Evolutionary conservation across 306 rosid genomes (phyloP).

Genomic region (Cucumis hystrix): DNA sequence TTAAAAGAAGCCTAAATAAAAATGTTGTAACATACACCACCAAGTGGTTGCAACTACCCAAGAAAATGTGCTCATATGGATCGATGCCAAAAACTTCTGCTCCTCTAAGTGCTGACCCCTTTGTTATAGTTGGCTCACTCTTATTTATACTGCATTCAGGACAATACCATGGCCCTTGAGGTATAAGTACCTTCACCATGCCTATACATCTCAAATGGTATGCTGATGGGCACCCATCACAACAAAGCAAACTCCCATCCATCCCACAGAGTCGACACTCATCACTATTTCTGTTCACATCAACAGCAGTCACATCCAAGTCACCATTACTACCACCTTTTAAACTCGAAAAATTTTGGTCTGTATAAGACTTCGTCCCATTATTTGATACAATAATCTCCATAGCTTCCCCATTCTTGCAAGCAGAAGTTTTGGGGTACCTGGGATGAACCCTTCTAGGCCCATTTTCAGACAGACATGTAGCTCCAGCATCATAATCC

Average conservation of each 20-base stretch:
- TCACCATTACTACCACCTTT: slow-evolving; percentile 26
- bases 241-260: slow-evolving; percentile 94
- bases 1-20: slow-evolving; percentile 11
- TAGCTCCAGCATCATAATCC: slow-evolving; percentile 55
- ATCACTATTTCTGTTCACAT: slow-evolving; percentile 64
- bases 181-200: slow-evolving; percentile 64
- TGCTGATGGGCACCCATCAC: slow-evolving; percentile 98
- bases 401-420: slow-evolving; percentile 43
- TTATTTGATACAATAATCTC: slow-evolving; percentile 27
- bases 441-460: slow-evolving; percentile 70
- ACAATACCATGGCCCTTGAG: slow-evolving; percentile 94
- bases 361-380: slow-evolving; percentile 23
- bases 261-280: slow-evolving; percentile 95
- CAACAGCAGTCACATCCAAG: slow-evolving; percentile 25
- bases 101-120: slow-evolving; percentile 71
- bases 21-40: slow-evolving; percentile 71
- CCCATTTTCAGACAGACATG: slow-evolving; percentile 33
- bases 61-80: slow-evolving; percentile 62
- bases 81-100: slow-evolving; percentile 79
- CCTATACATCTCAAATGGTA: slow-evolving; percentile 97
- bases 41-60: slow-evolving; percentile 82
- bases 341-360: slow-evolving; percentile 14
- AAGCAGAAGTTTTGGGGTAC: slow-evolving; percentile 49
- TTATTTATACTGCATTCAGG: slow-evolving; percentile 78
- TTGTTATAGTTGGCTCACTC: slow-evolving; percentile 44